A percentile compares a stretch with the other conserved stretches of the same genome.
These are phyloP conservation scores for Lipomyces yamanashiensis DNA, from an alignment of 805 yeast species.

Conservation along the genomic window DNA sequence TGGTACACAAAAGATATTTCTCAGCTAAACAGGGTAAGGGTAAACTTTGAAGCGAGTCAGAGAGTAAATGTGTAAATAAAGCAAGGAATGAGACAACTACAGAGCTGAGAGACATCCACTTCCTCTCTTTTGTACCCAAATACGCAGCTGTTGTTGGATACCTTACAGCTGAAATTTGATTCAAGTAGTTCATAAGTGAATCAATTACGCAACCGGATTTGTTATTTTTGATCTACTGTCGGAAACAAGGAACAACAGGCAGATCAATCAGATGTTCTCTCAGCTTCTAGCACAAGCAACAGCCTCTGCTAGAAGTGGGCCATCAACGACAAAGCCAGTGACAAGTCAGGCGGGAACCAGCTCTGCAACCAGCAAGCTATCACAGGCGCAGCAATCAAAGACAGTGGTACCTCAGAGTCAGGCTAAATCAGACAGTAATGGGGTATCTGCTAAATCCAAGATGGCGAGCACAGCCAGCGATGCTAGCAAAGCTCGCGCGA, in stretches of 20 bases:
- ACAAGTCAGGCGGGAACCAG: neutral
- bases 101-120: neutral
- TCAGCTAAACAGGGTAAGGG: neutral
- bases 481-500: constrained; percentile 17
- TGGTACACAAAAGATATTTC: no score
- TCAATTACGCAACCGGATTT: neutral
- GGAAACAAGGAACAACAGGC: neutral
- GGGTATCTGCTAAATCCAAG: constrained; percentile 1
- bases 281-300: constrained; percentile 41
- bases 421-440: constrained; percentile 14
- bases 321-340: neutral
- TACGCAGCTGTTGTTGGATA: no score
- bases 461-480: neutral
- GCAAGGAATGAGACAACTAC: neutral
- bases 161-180: neutral
- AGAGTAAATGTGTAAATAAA: neutral
- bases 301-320: constrained; percentile 9
- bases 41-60: neutral
- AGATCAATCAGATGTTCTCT: constrained; percentile 32
- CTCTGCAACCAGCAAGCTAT: neutral
- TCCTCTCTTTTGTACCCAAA: no score
- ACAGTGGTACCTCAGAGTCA: neutral
- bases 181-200: neutral
- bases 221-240: no score
- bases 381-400: neutral